A percentile compares a stretch with the other conserved stretches of the same genome.
Evolutionary conservation across 192 early-diverging fungal genomes (phyloP).

Genomic region (Podochytrium sp.): DNA sequence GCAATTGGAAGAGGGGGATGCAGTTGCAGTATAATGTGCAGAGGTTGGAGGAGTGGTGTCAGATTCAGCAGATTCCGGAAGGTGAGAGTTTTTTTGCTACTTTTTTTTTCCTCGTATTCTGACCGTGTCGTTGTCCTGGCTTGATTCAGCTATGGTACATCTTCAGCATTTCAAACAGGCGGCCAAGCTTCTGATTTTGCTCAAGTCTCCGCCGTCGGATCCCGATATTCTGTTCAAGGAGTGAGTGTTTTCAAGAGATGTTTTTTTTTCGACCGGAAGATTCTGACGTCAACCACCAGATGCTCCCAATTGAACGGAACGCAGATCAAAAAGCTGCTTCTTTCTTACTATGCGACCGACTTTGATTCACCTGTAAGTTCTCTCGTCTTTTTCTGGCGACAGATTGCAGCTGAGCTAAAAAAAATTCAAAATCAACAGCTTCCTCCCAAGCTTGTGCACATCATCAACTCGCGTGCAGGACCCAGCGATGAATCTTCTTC

Average conservation of each 20-base stretch:
- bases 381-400: conserved; percentile 14
- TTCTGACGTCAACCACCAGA: conserved; percentile 6
- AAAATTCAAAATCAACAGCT: conserved; percentile 53
- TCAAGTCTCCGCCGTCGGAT: conserved; percentile 86
- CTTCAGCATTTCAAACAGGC: conserved; percentile 94
- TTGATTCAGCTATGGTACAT: conserved; percentile 65
- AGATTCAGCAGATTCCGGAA: conserved; percentile 88
- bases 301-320: conserved; percentile 94
- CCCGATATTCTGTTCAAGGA: conserved; percentile 98
- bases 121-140: too few species aligned
- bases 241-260: conserved; percentile 8
- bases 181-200: conserved; percentile 93
- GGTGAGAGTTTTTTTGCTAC: conserved; percentile 49
- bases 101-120: conserved; percentile 1
- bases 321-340: conserved; percentile 98
- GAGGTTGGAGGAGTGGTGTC: conserved; percentile 98
- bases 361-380: conserved; percentile 81
- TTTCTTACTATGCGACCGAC: conserved; percentile 92
- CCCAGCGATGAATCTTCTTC: conserved; percentile 81
- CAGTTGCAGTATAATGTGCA: conserved; percentile 99
- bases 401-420: background rate
- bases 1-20: conserved; percentile 96
- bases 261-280: conserved; percentile 6
- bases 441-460: conserved; percentile 83
- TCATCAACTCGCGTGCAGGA: conserved; percentile 79